These are phyloP conservation scores for Suhomyces panamericanus DNA, from an alignment of 1,139 yeast species.

Conservation along the genomic window DNA sequence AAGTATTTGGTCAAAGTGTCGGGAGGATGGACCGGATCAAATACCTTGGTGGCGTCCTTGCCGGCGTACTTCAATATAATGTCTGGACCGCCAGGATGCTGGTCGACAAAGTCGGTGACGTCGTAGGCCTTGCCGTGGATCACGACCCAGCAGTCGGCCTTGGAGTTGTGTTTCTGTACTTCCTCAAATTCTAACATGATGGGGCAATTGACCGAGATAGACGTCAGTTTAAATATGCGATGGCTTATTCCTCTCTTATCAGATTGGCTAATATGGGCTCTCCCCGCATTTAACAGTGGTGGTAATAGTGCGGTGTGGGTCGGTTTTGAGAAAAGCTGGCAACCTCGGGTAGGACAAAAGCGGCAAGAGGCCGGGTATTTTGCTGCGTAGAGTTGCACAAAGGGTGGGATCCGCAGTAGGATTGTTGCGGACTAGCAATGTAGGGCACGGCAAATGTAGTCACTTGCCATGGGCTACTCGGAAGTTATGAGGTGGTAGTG, in stretches of 20 bases:
- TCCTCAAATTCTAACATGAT: slow-evolving; percentile 30
- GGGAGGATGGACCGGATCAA: slow-evolving; percentile 80
- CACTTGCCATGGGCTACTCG: too few relatives aligned
- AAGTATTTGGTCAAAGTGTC: slow-evolving; percentile 61
- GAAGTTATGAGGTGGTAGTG: too few relatives aligned
- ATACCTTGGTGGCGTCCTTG: slow-evolving; percentile 59
- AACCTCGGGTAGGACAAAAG: background rate
- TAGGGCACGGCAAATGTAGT: too few relatives aligned
- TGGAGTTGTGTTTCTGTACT: slow-evolving; percentile 38
- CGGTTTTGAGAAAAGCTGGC: background rate
- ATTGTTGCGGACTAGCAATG: too few relatives aligned
- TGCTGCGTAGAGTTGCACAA: too few relatives aligned
- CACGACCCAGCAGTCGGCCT: slow-evolving; percentile 55
- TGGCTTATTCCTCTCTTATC: background rate
- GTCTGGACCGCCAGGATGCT: slow-evolving; percentile 57
- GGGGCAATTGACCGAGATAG: background rate
- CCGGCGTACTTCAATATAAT: slow-evolving; percentile 57
- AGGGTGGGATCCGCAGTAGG: too few relatives aligned
- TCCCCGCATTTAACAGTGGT: slow-evolving; percentile 6
- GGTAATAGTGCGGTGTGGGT: slow-evolving; percentile 1
- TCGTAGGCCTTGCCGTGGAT: slow-evolving; percentile 54
- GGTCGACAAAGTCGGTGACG: slow-evolving; percentile 47
- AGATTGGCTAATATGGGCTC: background rate
- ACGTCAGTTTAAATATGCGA: background rate
- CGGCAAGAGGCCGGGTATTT: background rate